Base-by-base conservation (phyloP, 495 filamentous ascomycete species). In the Hypoxylon subgilvum region DNA sequence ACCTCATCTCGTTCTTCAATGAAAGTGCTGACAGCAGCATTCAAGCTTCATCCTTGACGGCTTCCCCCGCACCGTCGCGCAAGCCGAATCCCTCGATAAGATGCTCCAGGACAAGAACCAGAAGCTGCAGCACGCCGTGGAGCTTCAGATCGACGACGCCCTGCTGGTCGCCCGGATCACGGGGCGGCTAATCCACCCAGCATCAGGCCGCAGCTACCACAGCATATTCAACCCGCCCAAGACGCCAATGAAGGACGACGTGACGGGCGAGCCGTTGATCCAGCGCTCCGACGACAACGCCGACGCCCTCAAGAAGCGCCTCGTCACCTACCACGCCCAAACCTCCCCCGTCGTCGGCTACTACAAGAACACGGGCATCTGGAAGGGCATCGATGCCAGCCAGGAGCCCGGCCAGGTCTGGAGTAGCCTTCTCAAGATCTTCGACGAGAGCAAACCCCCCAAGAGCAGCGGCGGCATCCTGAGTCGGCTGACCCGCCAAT, bases 211-310 rank as follows among this genome's bases (percentile, higher is more conserved):
- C 67, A 90, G 89, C 49, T 99, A 99, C 81, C 94, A 99, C 84
- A 90, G 87, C 74, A 87, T 90, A 69, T 99, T 99, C 86, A 97
- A 96, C 84, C 95, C 94, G n/a, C 94, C 94, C 61, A 95, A 96
- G 83, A 75, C 83, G 55, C 50, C 82, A 53, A 97, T 97, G 95
- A 96, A 84, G 72, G 94, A 99, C 77, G 94, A 99, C 69, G 70
- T 97, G 52, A 97, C 95, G 12, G 95, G 94, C 69, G 94, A 99
- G 80, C 94, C 93, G 23, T 76, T 99, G 61, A 90, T 97, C 71
- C 94, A 97, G 79, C 88, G 94, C 60, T 89, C 86, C 49, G 94
- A 99, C 70, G 94, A 99, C 80, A 99, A 99, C 68, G 92, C 89
- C 63, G 93, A 93, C n/a, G 90, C 93, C 31, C 81, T 99, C 43